A percentile compares a stretch with the other conserved stretches of the same genome.
Evolutionary conservation across 1,139 yeast genomes (phyloP).

Genomic region (Candida pseudoviswanathii): DNA sequence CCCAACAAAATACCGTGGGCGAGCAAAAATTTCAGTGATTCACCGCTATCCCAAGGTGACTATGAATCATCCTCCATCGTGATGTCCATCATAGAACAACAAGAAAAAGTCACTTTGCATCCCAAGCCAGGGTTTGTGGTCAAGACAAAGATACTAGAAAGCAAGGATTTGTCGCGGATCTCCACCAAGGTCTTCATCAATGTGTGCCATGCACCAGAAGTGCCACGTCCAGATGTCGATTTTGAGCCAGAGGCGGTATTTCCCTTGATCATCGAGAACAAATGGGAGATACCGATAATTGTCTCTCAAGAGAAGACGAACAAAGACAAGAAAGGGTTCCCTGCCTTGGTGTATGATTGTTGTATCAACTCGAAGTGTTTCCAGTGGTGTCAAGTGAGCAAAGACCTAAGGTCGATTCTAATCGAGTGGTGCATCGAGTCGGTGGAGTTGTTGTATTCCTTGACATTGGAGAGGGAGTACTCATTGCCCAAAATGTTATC

Average conservation of each 20-base stretch:
- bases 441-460: slow-evolving; percentile 52
- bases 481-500: slow-evolving; percentile 62
- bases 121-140: slow-evolving; percentile 69
- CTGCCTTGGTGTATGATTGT: slow-evolving; percentile 73
- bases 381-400: slow-evolving; percentile 61
- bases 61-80: slow-evolving; percentile 8
- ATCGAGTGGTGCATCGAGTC: slow-evolving; percentile 72
- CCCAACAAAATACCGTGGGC: too few species aligned
- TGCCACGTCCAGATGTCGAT: slow-evolving; percentile 54
- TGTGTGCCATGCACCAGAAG: slow-evolving; percentile 63
- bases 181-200: slow-evolving; percentile 77
- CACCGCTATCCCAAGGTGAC: background rate
- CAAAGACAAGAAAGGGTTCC: slow-evolving; percentile 68
- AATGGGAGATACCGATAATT: slow-evolving; percentile 85
- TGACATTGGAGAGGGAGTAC: slow-evolving; percentile 43
- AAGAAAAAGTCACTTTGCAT: slow-evolving; percentile 23
- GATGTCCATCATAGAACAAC: slow-evolving; percentile 21
- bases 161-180: slow-evolving; percentile 26
- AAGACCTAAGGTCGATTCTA: slow-evolving; percentile 48
- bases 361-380: slow-evolving; percentile 64
- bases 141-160: slow-evolving; percentile 53
- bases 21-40: too few species aligned
- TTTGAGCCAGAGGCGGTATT: slow-evolving; percentile 62
- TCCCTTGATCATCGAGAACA: slow-evolving; percentile 65
- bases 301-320: slow-evolving; percentile 59